Evolutionary conservation across 306 rosid genomes (phyloP), one percentile per base, ranked within the genome.

Genomic region (Quercus suber): DNA sequence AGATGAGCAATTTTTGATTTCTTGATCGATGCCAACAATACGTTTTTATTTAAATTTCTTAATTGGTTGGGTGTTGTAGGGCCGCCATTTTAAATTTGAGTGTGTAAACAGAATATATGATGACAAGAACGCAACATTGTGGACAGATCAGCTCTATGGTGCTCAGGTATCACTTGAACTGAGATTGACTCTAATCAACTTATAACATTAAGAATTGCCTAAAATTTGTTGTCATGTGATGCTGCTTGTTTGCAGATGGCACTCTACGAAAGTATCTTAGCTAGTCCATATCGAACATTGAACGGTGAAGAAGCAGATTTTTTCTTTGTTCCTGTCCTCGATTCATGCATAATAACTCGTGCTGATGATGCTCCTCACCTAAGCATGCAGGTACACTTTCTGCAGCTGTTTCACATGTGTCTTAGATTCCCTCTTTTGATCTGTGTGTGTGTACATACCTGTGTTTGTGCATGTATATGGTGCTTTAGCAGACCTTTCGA

Each of bases 341-440:
- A 95, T 91, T 85, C 97, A 55, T 95, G 99, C 84, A 88, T 95
- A 82, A 95, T 95, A 78, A 89, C 92, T 80, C 99, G 98, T 10
- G 98, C 98, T 19, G 93, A 83, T 77, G 98, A 95, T 84, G 96
- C 99, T 80, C 99, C 99, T 79, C 97, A 92, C 87, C 83, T 95
- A 85, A 95, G 89, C 76, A 7, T 87, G 88, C 31, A 78, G 97
- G 99, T 93, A 89, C 55, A 60, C 73, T 81, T 73, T 78, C 10
- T 59, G 35, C n/a, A 61, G 65, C 31, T 63, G 30, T 76, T 72
- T 25, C 20, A 17, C 31, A 23, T 21, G 17, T 59, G 65, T 23
- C 31, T 21, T 59, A 59, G 65, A 59, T 59, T 12, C 27, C 13
- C 20, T 20, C 37, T 13, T 33, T 1, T 33, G 27, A 14, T 5